phyloP scores from a whole-genome alignment of 2,329 filamentous ascomycete genomes.

The Pseudogymnoascus verrucosus region DNA sequence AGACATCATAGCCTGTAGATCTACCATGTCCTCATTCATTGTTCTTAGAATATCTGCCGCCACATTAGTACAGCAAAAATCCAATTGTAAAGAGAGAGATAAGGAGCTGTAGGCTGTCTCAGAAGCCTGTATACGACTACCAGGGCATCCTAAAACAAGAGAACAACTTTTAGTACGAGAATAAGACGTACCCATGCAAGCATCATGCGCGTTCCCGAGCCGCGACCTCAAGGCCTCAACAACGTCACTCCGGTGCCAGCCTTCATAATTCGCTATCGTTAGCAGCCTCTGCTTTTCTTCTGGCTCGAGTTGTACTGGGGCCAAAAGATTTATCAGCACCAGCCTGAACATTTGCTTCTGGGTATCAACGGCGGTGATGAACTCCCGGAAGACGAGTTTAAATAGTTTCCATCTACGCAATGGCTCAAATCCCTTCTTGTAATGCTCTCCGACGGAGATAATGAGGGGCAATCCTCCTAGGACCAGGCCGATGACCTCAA shows the following conservation, averaged over 20 bases:
- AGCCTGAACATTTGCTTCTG: slow-evolving; percentile 19
- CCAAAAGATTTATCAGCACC: slow-evolving; percentile 17
- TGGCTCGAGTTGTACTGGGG: slow-evolving; percentile 16
- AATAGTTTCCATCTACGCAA: slow-evolving; percentile 21
- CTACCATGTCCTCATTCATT: slow-evolving; percentile 16
- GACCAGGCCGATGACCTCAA: slow-evolving; percentile 20
- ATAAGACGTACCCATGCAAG: slow-evolving; percentile 15
- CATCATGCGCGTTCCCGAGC: slow-evolving; percentile 16
- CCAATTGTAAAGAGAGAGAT: not conserved
- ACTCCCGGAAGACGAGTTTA: slow-evolving; percentile 16
- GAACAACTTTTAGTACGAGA: not conserved
- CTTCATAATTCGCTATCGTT: slow-evolving; percentile 14
- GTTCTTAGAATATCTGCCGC: slow-evolving; percentile 10
- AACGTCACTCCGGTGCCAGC: slow-evolving; percentile 18
- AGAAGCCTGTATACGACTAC: not conserved
- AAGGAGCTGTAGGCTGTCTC: not conserved
- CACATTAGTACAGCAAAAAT: not conserved
- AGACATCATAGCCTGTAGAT: slow-evolving; percentile 17
- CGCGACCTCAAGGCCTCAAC: slow-evolving; percentile 11
- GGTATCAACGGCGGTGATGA: slow-evolving; percentile 20
- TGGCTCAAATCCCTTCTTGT: slow-evolving; percentile 21
- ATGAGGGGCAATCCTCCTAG: slow-evolving; percentile 20
- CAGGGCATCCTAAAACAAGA: not conserved
- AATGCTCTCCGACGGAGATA: slow-evolving; percentile 19
- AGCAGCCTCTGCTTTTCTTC: slow-evolving; percentile 18